Evolutionary conservation across 768 basidiomycete genomes (phyloP).

Genomic region (Lactarius indigo): DNA sequence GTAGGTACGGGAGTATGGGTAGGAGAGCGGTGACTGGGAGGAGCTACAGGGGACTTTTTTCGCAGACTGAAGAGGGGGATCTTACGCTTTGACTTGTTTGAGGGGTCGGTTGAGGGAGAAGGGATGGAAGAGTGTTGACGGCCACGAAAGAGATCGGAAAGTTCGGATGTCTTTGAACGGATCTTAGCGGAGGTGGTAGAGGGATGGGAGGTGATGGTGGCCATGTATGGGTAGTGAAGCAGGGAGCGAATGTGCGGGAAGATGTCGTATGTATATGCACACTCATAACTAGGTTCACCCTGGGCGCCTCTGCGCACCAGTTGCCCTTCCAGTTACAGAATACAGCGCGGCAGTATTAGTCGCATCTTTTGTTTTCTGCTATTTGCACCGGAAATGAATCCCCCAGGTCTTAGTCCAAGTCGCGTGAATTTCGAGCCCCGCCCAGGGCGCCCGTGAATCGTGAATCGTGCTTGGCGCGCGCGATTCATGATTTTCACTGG

Average conservation of each 20-base stretch:
- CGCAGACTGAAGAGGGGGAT: slow-evolving; percentile 25
- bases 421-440: too few relatives aligned
- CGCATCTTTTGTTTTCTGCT: neutral
- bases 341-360: slow-evolving; percentile 10
- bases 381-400: slow-evolving; percentile 21
- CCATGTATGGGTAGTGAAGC: slow-evolving; percentile 2
- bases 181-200: slow-evolving; percentile 17
- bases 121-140: slow-evolving; percentile 14
- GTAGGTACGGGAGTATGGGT: neutral
- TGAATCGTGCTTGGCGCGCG: too few relatives aligned
- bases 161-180: slow-evolving; percentile 24
- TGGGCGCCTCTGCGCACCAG: neutral
- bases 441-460: too few relatives aligned
- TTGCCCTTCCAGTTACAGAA: neutral
- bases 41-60: slow-evolving; percentile 17
- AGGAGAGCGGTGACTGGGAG: neutral
- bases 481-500: too few relatives aligned
- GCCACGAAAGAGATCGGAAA: slow-evolving; percentile 24
- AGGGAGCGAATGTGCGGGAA: neutral
- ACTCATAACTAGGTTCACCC: neutral
- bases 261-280: slow-evolving; percentile 17
- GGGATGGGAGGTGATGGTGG: slow-evolving; percentile 16
- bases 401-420: too few relatives aligned
- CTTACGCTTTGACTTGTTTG: slow-evolving; percentile 21
- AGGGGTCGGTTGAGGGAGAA: neutral